Evolutionary conservation across 768 basidiomycete genomes (phyloP).

Genomic region (Erythrobasidium yunnanense): DNA sequence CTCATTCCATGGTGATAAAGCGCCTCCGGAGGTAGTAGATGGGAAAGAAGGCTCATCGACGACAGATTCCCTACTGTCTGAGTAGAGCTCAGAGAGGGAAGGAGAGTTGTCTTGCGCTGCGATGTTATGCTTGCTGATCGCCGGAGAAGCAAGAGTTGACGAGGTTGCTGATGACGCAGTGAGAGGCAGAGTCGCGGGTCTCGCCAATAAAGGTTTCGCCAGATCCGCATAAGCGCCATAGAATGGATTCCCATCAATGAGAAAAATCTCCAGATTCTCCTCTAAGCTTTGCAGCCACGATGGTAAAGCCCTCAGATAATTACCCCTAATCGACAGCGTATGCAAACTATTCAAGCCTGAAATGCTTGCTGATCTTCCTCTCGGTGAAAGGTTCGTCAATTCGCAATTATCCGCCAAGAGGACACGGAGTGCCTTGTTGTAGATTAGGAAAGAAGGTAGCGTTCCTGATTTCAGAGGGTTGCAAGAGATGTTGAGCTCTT

Average conservation of each 20-base stretch:
- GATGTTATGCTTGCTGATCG: no score
- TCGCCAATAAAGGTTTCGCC: constrained; percentile 68
- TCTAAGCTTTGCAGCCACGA: constrained; percentile 87
- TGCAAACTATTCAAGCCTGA: constrained; percentile 65
- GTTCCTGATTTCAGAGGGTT: constrained; percentile 64
- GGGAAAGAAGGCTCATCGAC: no score
- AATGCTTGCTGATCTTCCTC: no score
- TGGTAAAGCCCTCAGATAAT: constrained; percentile 78
- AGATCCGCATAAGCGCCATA: constrained; percentile 84
- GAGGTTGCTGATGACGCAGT: no score
- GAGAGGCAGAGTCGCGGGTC: constrained; percentile 36
- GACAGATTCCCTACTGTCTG: no score
- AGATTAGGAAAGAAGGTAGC: constrained; percentile 77
- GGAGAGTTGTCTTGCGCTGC: no score
- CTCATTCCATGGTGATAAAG: no score
- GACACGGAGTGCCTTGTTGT: constrained; percentile 61
- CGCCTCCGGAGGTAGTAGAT: no score
- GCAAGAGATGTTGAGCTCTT: constrained; percentile 84
- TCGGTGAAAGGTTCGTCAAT: constrained; percentile 64
- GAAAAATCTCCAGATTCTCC: constrained; percentile 62
- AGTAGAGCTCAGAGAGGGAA: no score
- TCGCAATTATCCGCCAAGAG: constrained; percentile 87
- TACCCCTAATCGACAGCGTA: constrained; percentile 76
- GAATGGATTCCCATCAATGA: constrained; percentile 93
- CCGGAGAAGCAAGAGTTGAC: no score